phyloP scores from a whole-genome alignment of 768 basidiomycete species.

The Auriscalpium microsporum region DNA sequence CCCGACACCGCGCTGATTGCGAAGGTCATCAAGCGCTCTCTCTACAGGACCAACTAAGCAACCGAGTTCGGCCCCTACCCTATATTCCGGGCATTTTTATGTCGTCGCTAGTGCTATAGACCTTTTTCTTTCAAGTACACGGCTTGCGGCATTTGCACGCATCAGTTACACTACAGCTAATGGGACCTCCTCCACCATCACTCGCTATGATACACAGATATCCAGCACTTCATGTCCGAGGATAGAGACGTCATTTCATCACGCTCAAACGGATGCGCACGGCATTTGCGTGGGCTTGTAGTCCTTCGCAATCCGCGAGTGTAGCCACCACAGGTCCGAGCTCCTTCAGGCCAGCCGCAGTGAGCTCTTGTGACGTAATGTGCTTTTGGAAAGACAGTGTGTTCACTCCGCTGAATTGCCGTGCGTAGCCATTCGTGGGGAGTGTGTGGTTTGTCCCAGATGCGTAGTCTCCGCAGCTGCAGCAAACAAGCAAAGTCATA shows the following conservation, averaged over 20 bases:
- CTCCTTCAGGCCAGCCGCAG: slow-evolving; percentile 59
- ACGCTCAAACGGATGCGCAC: slow-evolving; percentile 69
- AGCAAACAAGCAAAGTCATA: slow-evolving; percentile 4
- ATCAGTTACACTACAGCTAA: no score
- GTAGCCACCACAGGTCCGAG: slow-evolving; percentile 86
- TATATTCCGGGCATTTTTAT: slow-evolving; percentile 8
- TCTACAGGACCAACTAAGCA: slow-evolving; percentile 82
- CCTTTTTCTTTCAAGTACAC: background rate
- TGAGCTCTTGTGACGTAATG: slow-evolving; percentile 94
- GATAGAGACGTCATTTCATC: background rate
- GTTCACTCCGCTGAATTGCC: slow-evolving; percentile 98
- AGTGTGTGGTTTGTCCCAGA: slow-evolving; percentile 98
- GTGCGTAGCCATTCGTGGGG: slow-evolving; percentile 92
- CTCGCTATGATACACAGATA: no score
- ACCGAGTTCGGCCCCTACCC: slow-evolving; percentile 35
- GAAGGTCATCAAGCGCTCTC: slow-evolving; percentile 90
- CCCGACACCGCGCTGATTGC: slow-evolving; percentile 85
- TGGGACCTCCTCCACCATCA: background rate
- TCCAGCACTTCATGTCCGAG: no score
- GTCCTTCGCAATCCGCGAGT: slow-evolving; percentile 89
- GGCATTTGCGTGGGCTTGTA: slow-evolving; percentile 93
- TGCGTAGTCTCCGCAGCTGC: slow-evolving; percentile 95
- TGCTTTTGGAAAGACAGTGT: slow-evolving; percentile 97
- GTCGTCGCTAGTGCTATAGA: slow-evolving; percentile 15
- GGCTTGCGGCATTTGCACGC: background rate